Percentiles rank a stretch among this genome's conserved stretches.
Conservation (phyloP, 768 basidiomycete genomes). For the Leccinum rimulosum region DNA sequence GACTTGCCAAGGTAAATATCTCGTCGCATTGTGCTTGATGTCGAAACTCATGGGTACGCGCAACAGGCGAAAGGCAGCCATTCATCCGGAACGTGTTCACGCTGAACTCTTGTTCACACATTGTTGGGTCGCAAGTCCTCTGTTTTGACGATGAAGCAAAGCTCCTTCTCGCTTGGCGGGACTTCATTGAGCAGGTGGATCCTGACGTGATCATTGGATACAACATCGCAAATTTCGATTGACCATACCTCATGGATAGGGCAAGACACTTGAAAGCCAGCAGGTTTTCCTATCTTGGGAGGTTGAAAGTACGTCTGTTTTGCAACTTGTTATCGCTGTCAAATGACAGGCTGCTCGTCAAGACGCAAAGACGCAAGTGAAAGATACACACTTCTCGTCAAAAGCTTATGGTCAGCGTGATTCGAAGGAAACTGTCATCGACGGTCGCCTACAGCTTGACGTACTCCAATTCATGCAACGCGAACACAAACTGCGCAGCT, state of each 20-base stretch:
- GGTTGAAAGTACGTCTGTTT: conserved; percentile 57
- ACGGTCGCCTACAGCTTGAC: conserved; percentile 94
- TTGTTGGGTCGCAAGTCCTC: conserved; percentile 96
- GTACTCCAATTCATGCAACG: conserved; percentile 97
- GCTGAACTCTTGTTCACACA: conserved; percentile 89
- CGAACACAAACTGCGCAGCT: conserved; percentile 95
- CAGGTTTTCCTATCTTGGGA: conserved; percentile 73
- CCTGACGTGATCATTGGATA: conserved; percentile 97
- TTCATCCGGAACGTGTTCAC: conserved; percentile 98
- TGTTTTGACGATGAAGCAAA: conserved; percentile 72
- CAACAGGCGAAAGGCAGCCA: conserved; percentile 80
- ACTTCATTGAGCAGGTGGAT: conserved; percentile 87
- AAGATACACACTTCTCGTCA: conserved; percentile 96
- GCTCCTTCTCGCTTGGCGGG: conserved; percentile 81
- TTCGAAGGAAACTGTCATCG: conserved; percentile 88
- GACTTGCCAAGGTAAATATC: conserved; percentile 78
- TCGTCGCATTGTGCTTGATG: background rate
- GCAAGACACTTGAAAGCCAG: conserved; percentile 74
- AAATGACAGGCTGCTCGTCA: conserved; percentile 9
- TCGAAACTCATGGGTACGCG: conserved; percentile 4
- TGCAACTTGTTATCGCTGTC: background rate
- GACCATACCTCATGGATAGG: conserved; percentile 93
- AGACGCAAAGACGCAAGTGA: conserved; percentile 78
- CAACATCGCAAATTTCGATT: conserved; percentile 91
- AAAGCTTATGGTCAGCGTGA: conserved; percentile 97